Conservation (phyloP, 225 moss, liverwort and hornwort genomes). For the Neckera pumila region DNA sequence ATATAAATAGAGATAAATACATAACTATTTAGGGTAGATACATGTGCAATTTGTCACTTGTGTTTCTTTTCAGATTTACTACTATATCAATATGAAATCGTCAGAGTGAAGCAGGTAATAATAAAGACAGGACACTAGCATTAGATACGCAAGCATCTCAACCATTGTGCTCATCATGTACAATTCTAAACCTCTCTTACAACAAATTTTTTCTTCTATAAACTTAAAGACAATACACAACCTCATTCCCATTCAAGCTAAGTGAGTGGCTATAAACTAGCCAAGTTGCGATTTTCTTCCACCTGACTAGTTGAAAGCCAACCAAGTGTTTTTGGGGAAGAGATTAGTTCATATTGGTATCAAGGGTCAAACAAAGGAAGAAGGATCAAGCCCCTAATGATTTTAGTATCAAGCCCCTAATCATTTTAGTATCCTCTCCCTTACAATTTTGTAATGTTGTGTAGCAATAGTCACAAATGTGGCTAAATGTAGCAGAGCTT, state of each 20-base stretch:
- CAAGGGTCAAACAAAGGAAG: background rate
- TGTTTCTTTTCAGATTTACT: background rate
- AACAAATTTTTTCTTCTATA: background rate
- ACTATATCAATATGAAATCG: background rate
- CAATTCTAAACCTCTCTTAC: background rate
- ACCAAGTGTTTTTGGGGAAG: background rate
- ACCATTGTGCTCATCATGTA: conserved; percentile 62
- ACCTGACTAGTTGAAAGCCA: background rate
- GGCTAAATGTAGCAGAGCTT: too few relatives aligned
- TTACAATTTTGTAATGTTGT: too few relatives aligned
- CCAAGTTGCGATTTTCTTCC: background rate
- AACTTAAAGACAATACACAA: background rate
- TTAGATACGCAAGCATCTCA: conserved; percentile 79
- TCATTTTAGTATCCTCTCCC: too few relatives aligned
- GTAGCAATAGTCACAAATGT: too few relatives aligned
- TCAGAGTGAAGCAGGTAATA: conserved; percentile 18
- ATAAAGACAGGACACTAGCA: conserved; percentile 65
- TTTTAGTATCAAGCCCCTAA: too few relatives aligned
- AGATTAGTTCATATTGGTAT: background rate
- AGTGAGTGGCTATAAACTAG: background rate
- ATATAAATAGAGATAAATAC: background rate
- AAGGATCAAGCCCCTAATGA: background rate
- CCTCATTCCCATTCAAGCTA: background rate
- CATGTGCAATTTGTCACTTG: background rate
- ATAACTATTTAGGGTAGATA: background rate